Evolutionary conservation across 2,329 filamentous ascomycete species (phyloP), one percentile per base, ranked within the genome.

Genomic region (Magnaporthales sp.): DNA sequence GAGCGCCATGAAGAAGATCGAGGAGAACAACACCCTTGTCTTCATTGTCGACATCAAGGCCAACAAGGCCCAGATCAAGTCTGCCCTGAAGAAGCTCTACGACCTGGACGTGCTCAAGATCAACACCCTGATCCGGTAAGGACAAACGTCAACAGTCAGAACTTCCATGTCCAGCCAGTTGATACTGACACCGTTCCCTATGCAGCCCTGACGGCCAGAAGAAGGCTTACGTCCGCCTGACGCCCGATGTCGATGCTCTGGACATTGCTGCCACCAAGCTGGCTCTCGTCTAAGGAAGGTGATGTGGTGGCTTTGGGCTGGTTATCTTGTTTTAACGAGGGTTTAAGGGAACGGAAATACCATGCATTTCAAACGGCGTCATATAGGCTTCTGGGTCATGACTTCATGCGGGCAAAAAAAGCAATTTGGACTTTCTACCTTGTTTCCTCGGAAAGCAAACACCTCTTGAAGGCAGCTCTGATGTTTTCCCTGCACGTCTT

Each of bases 1-100:
- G 91, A 95, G 91, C 78, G 95, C 96, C 78, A 98, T 99, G 94
- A 99, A 99, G 92, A 78, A 97, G 91, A 97, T 99, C 76, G 95
- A 99, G 88, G 95, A 99, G 91, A 93, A 99, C 89, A 99, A 99
- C 89, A 99, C 95, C 74, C 89, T 99, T 66, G 92, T 96, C 79
- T 97, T 97, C 88, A 96, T 97, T 75, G 92, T 96, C 78, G 91
- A 97, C 75, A 84, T 94, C 81, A 96, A 96, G 90, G 89, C 94
- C 81, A 99, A 99, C 90, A 99, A 99, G 92, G 89, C 93, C 80
- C 95, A 99, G 86, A 99, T 99, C 86, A 97, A 97, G 89, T 86
- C 89, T 77, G 91, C 94, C 71, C 86, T 99, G 74, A 99, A 98
- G 93, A 97, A 95, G 90, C 90, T 98, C 74, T 99, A 99, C 83